Evolutionary conservation across 78 protist genomes (phyloP).

Genomic region (Pelomyxa schiedti): DNA sequence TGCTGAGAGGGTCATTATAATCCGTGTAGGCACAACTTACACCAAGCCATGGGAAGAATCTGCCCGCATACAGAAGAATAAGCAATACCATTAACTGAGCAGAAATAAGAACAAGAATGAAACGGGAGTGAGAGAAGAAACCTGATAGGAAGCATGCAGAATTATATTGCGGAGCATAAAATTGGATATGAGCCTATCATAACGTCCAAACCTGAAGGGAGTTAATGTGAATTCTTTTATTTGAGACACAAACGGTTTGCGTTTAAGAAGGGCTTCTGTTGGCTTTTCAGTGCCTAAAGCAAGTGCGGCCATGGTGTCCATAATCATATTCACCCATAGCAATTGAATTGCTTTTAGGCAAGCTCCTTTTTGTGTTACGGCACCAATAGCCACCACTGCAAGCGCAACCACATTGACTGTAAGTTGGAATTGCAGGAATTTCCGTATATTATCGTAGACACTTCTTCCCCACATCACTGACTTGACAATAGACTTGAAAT

Average conservation of each 20-base stretch:
- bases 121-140: constrained; percentile 1
- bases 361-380: constrained; percentile 29
- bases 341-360: constrained; percentile 86
- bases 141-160: constrained; percentile 48
- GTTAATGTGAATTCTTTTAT: too few species aligned
- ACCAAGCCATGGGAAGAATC: background rate
- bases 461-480: constrained; percentile 94
- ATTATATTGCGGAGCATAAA: constrained; percentile 52
- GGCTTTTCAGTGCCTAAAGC: constrained; percentile 97
- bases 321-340: constrained; percentile 97
- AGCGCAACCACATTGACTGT: constrained; percentile 89
- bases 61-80: constrained; percentile 21
- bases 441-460: constrained; percentile 80
- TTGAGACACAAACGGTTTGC: constrained; percentile 28
- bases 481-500: constrained; percentile 77
- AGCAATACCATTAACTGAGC: background rate
- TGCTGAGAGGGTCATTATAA: background rate
- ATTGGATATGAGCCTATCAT: constrained; percentile 16
- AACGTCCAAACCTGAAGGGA: background rate
- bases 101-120: background rate
- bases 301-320: constrained; percentile 98
- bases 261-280: constrained; percentile 56
- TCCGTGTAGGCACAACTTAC: background rate
- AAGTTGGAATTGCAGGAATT: constrained; percentile 93
- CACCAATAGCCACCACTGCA: constrained; percentile 66